These are phyloP conservation scores for Paraphaeosphaeria minitans DNA, from an alignment of 2,329 filamentous ascomycete genomes.

Conservation along the genomic window DNA sequence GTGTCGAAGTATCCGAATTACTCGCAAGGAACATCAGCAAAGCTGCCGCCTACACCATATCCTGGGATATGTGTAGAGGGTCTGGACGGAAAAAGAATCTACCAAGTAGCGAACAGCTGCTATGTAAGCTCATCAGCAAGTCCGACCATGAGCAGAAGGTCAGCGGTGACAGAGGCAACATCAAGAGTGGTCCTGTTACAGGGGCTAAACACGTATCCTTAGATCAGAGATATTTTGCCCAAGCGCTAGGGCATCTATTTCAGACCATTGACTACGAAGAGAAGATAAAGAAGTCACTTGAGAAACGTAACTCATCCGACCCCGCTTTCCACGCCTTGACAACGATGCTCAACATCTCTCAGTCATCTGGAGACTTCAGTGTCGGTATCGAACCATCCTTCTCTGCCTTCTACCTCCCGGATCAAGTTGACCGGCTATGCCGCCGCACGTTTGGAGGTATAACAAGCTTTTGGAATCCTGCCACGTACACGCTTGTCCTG, in stretches of 20 bases:
- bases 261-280: conserved; percentile 61
- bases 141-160: conserved; percentile 61
- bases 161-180: background rate
- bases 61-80: conserved; percentile 67
- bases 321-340: conserved; percentile 68
- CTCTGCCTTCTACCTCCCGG: conserved; percentile 74
- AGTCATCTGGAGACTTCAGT: conserved; percentile 69
- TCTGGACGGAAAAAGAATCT: conserved; percentile 46
- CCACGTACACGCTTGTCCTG: conserved; percentile 73
- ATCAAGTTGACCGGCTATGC: conserved; percentile 79
- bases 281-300: conserved; percentile 46
- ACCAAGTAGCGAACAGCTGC: conserved; percentile 65
- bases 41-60: conserved; percentile 81
- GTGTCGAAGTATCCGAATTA: conserved; percentile 22
- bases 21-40: conserved; percentile 74
- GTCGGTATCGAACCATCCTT: conserved; percentile 87
- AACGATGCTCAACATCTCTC: conserved; percentile 71
- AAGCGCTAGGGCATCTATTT: conserved; percentile 78
- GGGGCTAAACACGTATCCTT: conserved; percentile 36
- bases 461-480: conserved; percentile 73
- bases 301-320: conserved; percentile 64
- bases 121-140: conserved; percentile 72
- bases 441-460: conserved; percentile 67
- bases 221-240: conserved; percentile 72
- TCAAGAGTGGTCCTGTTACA: background rate